Conservation (phyloP, 371 early-diverging fungal species). For the Funneliformis caledonium region DNA sequence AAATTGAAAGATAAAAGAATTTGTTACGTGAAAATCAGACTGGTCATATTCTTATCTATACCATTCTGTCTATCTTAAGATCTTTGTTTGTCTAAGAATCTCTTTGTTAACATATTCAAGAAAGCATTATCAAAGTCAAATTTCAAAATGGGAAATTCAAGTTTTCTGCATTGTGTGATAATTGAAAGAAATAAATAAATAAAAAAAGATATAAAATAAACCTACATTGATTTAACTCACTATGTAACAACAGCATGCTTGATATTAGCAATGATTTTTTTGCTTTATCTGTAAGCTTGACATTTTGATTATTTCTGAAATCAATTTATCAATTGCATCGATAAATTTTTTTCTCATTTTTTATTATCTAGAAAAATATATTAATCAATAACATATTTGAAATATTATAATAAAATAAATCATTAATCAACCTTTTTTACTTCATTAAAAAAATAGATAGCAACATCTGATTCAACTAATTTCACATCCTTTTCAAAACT, state of each 20-base stretch:
- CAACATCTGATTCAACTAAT: slow-evolving; percentile 28
- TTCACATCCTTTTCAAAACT: slow-evolving; percentile 30
- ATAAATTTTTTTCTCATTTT: slow-evolving; percentile 22
- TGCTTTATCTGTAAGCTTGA: slow-evolving; percentile 15
- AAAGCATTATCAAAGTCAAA: slow-evolving; percentile 29
- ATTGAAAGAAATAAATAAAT: background rate
- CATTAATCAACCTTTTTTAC: slow-evolving; percentile 29
- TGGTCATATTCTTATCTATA: slow-evolving; percentile 20
- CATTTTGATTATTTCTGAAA: slow-evolving; percentile 9
- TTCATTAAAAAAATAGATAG: slow-evolving; percentile 24
- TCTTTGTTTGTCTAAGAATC: slow-evolving; percentile 38
- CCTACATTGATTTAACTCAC: slow-evolving; percentile 25
- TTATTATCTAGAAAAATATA: slow-evolving; percentile 27
- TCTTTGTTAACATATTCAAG: slow-evolving; percentile 33
- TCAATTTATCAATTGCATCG: slow-evolving; percentile 20
- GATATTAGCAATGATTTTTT: background rate
- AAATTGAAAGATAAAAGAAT: slow-evolving; percentile 18
- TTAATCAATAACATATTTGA: slow-evolving; percentile 17
- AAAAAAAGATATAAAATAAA: background rate
- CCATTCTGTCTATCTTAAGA: slow-evolving; percentile 38
- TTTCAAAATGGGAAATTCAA: slow-evolving; percentile 25
- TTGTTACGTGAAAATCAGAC: slow-evolving; percentile 2
- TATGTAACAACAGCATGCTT: slow-evolving; percentile 36
- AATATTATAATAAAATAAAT: background rate
- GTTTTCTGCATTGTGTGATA: slow-evolving; percentile 28